Evolutionary conservation across 2,329 filamentous ascomycete species (phyloP).

Genomic region (Sporothrix euskadiensis): DNA sequence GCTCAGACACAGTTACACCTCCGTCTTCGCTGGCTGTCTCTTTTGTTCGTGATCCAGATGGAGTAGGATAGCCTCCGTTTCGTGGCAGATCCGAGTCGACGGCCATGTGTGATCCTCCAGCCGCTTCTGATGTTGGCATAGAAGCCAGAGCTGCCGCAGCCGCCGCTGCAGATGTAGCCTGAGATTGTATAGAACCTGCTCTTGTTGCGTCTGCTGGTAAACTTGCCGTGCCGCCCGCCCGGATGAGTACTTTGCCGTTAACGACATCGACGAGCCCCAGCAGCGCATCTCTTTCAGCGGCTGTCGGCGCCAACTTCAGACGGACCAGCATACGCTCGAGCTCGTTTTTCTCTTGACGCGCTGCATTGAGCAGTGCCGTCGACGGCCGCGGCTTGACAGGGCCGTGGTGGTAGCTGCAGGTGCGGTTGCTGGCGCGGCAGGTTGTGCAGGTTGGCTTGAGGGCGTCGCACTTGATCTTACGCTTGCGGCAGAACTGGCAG

Average conservation of each 20-base stretch:
- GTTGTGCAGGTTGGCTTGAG: constrained; percentile 26
- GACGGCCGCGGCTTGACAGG: constrained; percentile 27
- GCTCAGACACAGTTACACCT: background rate
- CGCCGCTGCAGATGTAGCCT: background rate
- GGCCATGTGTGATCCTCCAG: background rate
- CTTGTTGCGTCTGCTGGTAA: background rate
- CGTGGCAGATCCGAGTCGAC: background rate
- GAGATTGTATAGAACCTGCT: background rate
- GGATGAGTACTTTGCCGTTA: constrained; percentile 19
- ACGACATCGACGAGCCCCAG: constrained; percentile 12
- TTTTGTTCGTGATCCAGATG: constrained; percentile 8
- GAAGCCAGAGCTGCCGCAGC: background rate
- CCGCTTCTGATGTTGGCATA: constrained; percentile 3
- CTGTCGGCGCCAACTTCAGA: constrained; percentile 13
- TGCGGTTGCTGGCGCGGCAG: constrained; percentile 24
- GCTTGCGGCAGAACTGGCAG: constrained; percentile 27
- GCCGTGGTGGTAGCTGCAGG: constrained; percentile 25
- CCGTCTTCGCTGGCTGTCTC: constrained; percentile 1
- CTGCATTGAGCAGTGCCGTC: constrained; percentile 26
- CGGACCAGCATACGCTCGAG: constrained; percentile 24
- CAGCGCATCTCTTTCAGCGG: constrained; percentile 15
- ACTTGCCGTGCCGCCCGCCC: background rate
- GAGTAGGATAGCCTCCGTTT: constrained; percentile 6
- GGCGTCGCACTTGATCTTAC: constrained; percentile 28
- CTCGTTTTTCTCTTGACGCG: constrained; percentile 19